A percentile compares a stretch with the other conserved stretches of the same genome.
Conservation (phyloP, 2,329 filamentous ascomycete genomes). For the Diaporthe amygdali region DNA sequence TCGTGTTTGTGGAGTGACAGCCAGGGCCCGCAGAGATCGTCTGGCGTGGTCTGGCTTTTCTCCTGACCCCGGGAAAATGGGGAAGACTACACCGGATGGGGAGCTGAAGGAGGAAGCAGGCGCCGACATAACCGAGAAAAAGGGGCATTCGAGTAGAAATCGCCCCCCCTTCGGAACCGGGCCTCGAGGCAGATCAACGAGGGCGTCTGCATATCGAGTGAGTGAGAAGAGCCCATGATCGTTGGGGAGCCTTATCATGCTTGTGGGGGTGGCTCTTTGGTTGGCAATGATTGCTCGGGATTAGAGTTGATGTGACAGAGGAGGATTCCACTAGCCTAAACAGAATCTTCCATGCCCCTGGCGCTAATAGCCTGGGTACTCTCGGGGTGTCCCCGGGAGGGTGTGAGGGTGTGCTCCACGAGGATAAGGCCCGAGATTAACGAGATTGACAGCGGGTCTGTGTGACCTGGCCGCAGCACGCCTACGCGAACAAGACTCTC, state of each 20-base stretch:
- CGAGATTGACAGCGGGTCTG: conserved; percentile 17
- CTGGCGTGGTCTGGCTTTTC: conserved; percentile 8
- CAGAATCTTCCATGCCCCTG: conserved; percentile 8
- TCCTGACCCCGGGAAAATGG: not conserved
- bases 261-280: not conserved
- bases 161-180: not conserved
- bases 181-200: not conserved
- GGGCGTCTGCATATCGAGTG: not conserved
- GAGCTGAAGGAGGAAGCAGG: not conserved
- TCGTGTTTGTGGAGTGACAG: conserved; percentile 21
- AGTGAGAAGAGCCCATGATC: not conserved
- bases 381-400: conserved; percentile 12
- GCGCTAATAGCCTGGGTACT: conserved; percentile 3
- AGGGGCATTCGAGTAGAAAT: not conserved
- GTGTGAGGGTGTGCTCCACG: not conserved
- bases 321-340: conserved; percentile 15
- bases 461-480: conserved; percentile 1
- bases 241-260: not conserved
- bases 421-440: conserved; percentile 14
- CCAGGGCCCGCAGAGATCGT: conserved; percentile 9
- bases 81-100: not conserved
- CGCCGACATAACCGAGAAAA: conserved; percentile 6
- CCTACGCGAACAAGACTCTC: not conserved
- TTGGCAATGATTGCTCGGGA: not conserved
- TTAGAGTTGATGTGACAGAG: conserved; percentile 15